These are phyloP conservation scores for Collybiopsis luxurians DNA, from an alignment of 768 basidiomycete genomes.

Conservation along the genomic window DNA sequence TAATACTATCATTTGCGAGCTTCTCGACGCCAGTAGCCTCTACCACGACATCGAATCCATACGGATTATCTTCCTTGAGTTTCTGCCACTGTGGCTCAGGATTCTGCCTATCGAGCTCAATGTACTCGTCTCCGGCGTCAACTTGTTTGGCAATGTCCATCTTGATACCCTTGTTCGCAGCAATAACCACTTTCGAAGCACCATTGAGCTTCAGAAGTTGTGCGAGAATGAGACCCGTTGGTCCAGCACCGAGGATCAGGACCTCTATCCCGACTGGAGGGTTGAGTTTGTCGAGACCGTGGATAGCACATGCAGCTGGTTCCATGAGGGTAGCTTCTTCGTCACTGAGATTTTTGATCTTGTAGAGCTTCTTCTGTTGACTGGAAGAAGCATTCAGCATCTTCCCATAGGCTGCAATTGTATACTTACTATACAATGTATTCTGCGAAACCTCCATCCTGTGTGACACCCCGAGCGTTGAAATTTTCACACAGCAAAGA, in stretches of 20 bases:
- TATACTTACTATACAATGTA: constrained; percentile 75
- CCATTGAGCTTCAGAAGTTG: constrained; percentile 78
- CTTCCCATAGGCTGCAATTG: not conserved
- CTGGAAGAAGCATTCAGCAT: constrained; percentile 24
- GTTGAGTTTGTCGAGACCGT: constrained; percentile 85
- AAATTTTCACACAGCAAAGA: constrained; percentile 85
- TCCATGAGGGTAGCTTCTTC: constrained; percentile 87
- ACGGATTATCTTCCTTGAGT: constrained; percentile 68
- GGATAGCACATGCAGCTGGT: constrained; percentile 88
- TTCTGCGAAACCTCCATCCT: constrained; percentile 87
- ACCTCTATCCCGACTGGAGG: constrained; percentile 83
- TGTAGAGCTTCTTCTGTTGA: constrained; percentile 76
- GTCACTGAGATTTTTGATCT: constrained; percentile 83
- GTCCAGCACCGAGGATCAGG: constrained; percentile 85
- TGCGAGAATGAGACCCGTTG: constrained; percentile 74
- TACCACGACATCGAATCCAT: constrained; percentile 76
- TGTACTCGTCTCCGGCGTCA: constrained; percentile 68
- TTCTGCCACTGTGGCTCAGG: constrained; percentile 66
- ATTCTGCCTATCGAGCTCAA: constrained; percentile 66
- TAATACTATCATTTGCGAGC: constrained; percentile 84
- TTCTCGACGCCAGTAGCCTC: constrained; percentile 83
- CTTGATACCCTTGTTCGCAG: constrained; percentile 77
- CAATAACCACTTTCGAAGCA: constrained; percentile 64
- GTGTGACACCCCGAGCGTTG: constrained; percentile 72
- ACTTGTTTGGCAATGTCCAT: constrained; percentile 71